Evolutionary conservation across 495 filamentous ascomycete genomes (phyloP).

Genomic region (Friedmanniomyces endolithicus): DNA sequence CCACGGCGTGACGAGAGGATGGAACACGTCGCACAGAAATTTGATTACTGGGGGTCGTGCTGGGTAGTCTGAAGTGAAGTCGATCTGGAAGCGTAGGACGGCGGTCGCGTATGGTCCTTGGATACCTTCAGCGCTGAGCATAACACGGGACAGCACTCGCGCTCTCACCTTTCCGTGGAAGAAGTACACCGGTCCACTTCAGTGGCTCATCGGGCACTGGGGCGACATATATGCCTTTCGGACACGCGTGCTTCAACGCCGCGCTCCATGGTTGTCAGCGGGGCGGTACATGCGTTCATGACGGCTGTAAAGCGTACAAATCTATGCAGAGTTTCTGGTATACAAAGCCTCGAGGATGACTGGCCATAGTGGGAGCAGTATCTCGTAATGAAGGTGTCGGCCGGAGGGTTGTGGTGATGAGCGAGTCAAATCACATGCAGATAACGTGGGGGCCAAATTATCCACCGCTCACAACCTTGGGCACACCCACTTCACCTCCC

Average conservation of each 20-base stretch:
- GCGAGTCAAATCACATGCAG: too few relatives aligned
- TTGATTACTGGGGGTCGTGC: constrained; percentile 67
- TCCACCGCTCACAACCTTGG: too few relatives aligned
- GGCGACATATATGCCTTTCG: constrained; percentile 73
- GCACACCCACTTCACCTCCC: too few relatives aligned
- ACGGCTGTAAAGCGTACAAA: not conserved
- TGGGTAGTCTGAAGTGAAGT: constrained; percentile 74
- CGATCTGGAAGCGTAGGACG: constrained; percentile 78
- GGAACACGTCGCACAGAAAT: constrained; percentile 84
- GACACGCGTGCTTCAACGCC: constrained; percentile 66
- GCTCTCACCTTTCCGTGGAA: constrained; percentile 64
- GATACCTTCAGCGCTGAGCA: not conserved
- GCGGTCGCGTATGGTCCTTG: constrained; percentile 78
- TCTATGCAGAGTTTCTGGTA: not conserved
- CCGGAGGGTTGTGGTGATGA: too few relatives aligned
- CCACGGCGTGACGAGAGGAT: constrained; percentile 79
- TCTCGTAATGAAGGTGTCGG: not conserved
- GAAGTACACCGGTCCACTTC: constrained; percentile 80
- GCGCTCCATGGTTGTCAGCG: constrained; percentile 40
- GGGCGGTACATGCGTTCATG: too few relatives aligned
- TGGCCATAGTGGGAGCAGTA: not conserved
- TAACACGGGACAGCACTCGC: not conserved
- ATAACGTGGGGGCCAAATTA: too few relatives aligned
- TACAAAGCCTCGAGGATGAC: not conserved
- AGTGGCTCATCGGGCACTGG: constrained; percentile 68